Evolutionary conservation across 2,329 filamentous ascomycete species (phyloP).

Genomic region (Pyricularia sp.): DNA sequence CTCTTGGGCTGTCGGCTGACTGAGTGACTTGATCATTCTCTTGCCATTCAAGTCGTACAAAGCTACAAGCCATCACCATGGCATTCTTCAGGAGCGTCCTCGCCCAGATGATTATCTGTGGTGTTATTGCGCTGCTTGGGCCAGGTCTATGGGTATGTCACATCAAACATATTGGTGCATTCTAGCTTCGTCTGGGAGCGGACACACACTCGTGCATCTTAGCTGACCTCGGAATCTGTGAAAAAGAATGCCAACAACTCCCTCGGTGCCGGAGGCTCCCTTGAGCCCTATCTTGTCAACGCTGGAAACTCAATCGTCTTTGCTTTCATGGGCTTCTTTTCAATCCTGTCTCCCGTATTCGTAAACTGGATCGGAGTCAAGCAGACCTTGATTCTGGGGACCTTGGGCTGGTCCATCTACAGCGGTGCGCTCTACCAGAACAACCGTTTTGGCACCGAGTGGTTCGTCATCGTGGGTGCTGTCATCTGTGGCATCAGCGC

Average conservation of each 20-base stretch:
- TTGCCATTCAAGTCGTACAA: background rate
- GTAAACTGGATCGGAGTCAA: slow-evolving; percentile 64
- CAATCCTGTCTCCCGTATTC: slow-evolving; percentile 21
- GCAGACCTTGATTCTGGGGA: slow-evolving; percentile 29
- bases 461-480: slow-evolving; percentile 54
- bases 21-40: background rate
- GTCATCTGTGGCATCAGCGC: slow-evolving; percentile 54
- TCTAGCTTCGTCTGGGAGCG: background rate
- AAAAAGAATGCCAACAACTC: slow-evolving; percentile 58
- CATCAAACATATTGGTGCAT: background rate
- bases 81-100: slow-evolving; percentile 4
- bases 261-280: slow-evolving; percentile 58
- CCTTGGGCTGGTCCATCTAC: slow-evolving; percentile 53
- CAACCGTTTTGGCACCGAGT: slow-evolving; percentile 51
- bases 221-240: slow-evolving; percentile 60
- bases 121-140: slow-evolving; percentile 1
- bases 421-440: slow-evolving; percentile 57
- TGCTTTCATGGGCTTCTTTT: slow-evolving; percentile 7
- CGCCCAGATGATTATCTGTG: slow-evolving; percentile 6
- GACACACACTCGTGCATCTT: slow-evolving; percentile 43
- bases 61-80: background rate
- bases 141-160: slow-evolving; percentile 2
- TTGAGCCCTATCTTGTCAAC: slow-evolving; percentile 22
- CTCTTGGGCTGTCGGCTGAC: too few relatives aligned
- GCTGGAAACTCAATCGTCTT: slow-evolving; percentile 7